Base-by-base conservation (phyloP, 2,329 filamentous ascomycete species). In the Capronia epimyces region DNA sequence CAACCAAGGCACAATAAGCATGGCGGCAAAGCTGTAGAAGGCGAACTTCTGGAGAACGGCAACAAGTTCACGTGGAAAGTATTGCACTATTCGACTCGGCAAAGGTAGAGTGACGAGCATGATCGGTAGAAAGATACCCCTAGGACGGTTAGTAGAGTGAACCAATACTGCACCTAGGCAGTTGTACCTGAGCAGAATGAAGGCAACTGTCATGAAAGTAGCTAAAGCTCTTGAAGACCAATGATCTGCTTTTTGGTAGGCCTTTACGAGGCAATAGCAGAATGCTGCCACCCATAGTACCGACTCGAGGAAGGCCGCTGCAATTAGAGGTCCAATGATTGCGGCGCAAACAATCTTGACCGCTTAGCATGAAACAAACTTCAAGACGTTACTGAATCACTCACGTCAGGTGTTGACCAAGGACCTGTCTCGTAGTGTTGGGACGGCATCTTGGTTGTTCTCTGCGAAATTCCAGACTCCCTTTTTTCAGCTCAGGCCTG, bases 281-380 rank as follows among this genome's bases (percentile, higher is more conserved):
- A 97, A 97, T 2, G 91, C 89, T n/a, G 86, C 82, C 34, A 97
- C 77, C 89, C 90, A 96, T 12, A 97, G 79, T 54, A 95, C 83
- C 89, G 93, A 97, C 71, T 97, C 91, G 7, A 97, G 75, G 24
- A 89, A 76, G 1, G 91, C 91, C 52, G 86, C 87, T 20, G 93
- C 63, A 83, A 96, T 89, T 43, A 96, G 75, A 5, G 84, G 69
- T 15, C 87, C 87, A 29, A 96, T 79, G 59, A 96, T 84, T 49
- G 83, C 74, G 7, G 90, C 84, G 66, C 94, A 96, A 50, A 91
- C 75, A 61, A 95, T 89, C 88, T 97, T 37, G 60, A 20, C 18
- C 31, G 21, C 20, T 55, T 16, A 55, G 46, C 46, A 25, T 18
- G 18, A 20, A 29, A 29, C 7, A 15, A 15, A 7, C 2, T 9